Percentiles rank a stretch among this genome's conserved stretches.
These are phyloP conservation scores for Venturia effusa DNA, from an alignment of 2,329 filamentous ascomycete species.

Conservation along the genomic window DNA sequence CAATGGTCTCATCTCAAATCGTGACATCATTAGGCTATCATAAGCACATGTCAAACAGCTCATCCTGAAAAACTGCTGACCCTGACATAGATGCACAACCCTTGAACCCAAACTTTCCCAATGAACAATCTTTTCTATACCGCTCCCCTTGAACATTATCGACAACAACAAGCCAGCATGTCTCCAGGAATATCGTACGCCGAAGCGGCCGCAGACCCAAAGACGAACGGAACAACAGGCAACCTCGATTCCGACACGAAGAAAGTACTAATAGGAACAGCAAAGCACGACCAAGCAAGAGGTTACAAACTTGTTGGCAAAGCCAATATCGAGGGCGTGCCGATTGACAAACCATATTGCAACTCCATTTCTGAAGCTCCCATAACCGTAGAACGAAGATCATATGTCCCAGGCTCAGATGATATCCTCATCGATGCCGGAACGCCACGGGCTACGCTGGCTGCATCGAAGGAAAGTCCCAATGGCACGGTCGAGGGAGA, in stretches of 20 bases:
- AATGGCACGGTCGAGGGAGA: conserved; percentile 30
- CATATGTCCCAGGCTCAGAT: conserved; percentile 17
- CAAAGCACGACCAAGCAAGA: background rate
- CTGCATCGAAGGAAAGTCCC: conserved; percentile 28
- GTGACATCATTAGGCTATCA: background rate
- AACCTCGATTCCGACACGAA: background rate
- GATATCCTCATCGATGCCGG: conserved; percentile 21
- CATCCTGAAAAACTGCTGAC: too few relatives aligned
- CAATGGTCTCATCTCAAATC: background rate
- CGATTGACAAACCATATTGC: background rate
- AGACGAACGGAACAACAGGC: background rate
- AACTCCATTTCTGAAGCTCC: background rate
- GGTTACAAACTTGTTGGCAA: background rate
- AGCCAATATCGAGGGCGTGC: background rate
- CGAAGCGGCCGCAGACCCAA: background rate
- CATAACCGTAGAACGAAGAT: conserved; percentile 13
- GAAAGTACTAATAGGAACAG: background rate
- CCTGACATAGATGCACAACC: background rate
- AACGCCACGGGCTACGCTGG: conserved; percentile 31
- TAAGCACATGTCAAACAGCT: background rate
- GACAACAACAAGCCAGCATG: background rate
- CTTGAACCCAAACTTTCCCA: background rate
- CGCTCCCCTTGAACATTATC: too few relatives aligned
- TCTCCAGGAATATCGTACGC: background rate
- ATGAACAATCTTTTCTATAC: too few relatives aligned